Percentiles rank a stretch among this genome's conserved stretches.
These are phyloP conservation scores for Penium margaritaceum DNA, from an alignment of 139 green algal genomes.

Conservation along the genomic window DNA sequence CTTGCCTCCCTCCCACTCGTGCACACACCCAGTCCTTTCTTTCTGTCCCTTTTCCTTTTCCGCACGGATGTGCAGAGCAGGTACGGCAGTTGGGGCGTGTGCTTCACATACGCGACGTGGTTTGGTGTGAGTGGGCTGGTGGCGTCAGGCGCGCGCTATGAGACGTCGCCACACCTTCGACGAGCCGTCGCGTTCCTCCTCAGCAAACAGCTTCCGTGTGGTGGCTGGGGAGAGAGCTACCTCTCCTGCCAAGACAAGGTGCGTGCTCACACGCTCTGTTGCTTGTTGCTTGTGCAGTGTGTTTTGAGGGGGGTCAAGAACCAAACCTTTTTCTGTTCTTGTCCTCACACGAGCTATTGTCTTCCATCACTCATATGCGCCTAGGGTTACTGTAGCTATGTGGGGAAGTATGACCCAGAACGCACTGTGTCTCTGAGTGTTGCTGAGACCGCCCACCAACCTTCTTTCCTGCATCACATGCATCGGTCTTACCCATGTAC, in stretches of 20 bases:
- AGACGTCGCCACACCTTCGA: constrained; percentile 52
- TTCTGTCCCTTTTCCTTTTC: no score
- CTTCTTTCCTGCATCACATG: no score
- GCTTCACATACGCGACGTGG: constrained; percentile 97
- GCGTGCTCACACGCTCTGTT: background rate
- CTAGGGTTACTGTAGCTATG: no score
- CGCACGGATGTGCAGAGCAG: no score
- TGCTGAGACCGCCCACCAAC: no score
- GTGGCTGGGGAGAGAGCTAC: constrained; percentile 97
- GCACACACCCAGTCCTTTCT: background rate
- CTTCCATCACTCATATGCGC: background rate
- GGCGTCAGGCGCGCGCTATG: constrained; percentile 59
- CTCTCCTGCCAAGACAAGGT: constrained; percentile 89
- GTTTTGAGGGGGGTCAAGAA: background rate
- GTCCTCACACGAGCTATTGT: background rate
- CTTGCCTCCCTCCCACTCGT: no score
- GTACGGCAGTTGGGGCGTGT: constrained; percentile 97
- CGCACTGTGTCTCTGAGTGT: background rate
- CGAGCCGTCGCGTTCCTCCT: constrained; percentile 76
- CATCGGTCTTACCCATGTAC: no score
- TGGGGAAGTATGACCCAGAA: background rate
- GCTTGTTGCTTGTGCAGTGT: background rate
- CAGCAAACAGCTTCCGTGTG: constrained; percentile 73
- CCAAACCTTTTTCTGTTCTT: background rate
- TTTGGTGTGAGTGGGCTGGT: constrained; percentile 79